These are phyloP conservation scores for Stereum hirsutum DNA, from an alignment of 1,284 basidiomycete species.

Conservation along the genomic window DNA sequence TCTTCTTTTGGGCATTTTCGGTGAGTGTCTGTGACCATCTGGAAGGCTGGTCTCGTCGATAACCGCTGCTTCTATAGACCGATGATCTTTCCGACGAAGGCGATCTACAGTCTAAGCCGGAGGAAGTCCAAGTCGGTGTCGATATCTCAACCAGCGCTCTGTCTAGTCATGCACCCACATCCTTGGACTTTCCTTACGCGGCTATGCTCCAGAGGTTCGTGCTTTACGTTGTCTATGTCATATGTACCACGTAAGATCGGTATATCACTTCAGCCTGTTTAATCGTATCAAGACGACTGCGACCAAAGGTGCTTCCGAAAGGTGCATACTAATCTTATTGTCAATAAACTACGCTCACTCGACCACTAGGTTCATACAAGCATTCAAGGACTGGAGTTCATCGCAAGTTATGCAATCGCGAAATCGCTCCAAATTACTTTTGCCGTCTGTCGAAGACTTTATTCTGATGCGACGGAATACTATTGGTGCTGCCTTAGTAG, in stretches of 20 bases:
- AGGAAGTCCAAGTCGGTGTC: constrained; percentile 27
- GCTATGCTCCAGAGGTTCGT: background rate
- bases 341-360: background rate
- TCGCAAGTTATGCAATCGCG: constrained; percentile 31
- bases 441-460: constrained; percentile 33
- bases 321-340: background rate
- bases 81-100: constrained; percentile 36
- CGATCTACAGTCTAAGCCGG: constrained; percentile 28
- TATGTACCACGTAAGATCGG: background rate
- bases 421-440: constrained; percentile 26
- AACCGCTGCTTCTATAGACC: constrained; percentile 17
- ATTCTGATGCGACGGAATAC: constrained; percentile 32
- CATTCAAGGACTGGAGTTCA: constrained; percentile 6
- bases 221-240: background rate
- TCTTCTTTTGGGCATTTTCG: constrained; percentile 38
- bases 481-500: constrained; percentile 35
- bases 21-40: constrained; percentile 18
- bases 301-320: background rate
- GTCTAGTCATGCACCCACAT: background rate
- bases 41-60: background rate
- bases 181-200: background rate
- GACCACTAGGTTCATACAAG: background rate
- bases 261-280: background rate
- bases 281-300: background rate
- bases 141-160: constrained; percentile 23